Conservation (phyloP, 768 basidiomycete species). For the Boletus eberwhitei region DNA sequence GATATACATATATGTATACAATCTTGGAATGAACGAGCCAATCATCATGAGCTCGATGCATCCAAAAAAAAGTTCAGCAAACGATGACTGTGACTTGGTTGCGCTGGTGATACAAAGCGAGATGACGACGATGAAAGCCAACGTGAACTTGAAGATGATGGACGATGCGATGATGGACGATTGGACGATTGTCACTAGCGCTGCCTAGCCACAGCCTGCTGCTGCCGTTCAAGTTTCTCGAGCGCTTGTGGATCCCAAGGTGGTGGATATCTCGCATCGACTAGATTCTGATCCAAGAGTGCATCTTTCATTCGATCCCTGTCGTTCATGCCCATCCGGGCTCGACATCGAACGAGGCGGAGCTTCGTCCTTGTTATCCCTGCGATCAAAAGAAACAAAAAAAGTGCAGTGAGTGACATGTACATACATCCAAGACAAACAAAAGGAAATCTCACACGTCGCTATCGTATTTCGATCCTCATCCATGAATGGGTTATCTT, state of each 20-base stretch:
- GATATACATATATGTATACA: background rate
- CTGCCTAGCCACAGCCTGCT: constrained; percentile 16
- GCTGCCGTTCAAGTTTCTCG: constrained; percentile 28
- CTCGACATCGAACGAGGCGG: constrained; percentile 72
- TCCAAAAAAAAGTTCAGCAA: constrained; percentile 1
- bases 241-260: constrained; percentile 60
- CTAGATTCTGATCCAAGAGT: constrained; percentile 74
- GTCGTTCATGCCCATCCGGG: constrained; percentile 74
- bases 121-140: background rate
- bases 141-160: background rate
- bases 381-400: constrained; percentile 23
- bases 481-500: constrained; percentile 79
- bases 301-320: constrained; percentile 73
- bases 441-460: constrained; percentile 51
- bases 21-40: background rate
- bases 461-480: constrained; percentile 78
- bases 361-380: constrained; percentile 87
- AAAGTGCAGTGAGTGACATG: background rate
- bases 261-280: constrained; percentile 65
- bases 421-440: background rate
- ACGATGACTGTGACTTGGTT: background rate
- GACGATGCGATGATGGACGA: background rate
- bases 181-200: constrained; percentile 5
- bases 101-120: background rate
- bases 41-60: background rate